phyloP scores from a whole-genome alignment of 768 basidiomycete genomes.

The Cyclocybe aegerita region DNA sequence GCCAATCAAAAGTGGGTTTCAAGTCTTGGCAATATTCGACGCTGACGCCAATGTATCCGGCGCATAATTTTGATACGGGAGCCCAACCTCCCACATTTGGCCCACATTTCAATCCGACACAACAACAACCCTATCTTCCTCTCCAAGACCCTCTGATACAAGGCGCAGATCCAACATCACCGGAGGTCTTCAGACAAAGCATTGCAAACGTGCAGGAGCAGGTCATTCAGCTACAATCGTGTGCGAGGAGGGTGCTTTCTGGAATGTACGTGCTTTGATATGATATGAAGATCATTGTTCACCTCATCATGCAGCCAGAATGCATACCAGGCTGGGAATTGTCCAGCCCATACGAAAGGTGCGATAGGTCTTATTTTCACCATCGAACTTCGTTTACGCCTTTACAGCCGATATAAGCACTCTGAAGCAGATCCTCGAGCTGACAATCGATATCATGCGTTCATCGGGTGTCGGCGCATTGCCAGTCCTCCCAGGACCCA shows the following conservation, averaged over 20 bases:
- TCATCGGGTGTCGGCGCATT: constrained; percentile 68
- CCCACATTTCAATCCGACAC: too few relatives aligned
- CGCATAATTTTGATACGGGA: too few relatives aligned
- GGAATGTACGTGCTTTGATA: constrained; percentile 46
- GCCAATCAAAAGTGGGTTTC: too few relatives aligned
- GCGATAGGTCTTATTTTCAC: constrained; percentile 4
- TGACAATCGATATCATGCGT: constrained; percentile 48
- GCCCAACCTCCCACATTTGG: too few relatives aligned
- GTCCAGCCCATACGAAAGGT: constrained; percentile 58
- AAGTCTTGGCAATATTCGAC: too few relatives aligned
- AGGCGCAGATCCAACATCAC: constrained; percentile 54
- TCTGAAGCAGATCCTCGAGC: constrained; percentile 49
- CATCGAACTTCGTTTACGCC: neutral
- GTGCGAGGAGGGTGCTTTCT: constrained; percentile 46
- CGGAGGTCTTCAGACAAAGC: constrained; percentile 62
- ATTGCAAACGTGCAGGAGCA: constrained; percentile 47
- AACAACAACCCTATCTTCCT: too few relatives aligned
- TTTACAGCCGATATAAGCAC: constrained; percentile 44
- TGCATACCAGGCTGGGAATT: constrained; percentile 57
- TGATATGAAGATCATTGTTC: neutral
- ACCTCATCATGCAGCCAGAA: constrained; percentile 31
- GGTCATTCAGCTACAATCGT: constrained; percentile 44
- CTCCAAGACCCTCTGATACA: constrained; percentile 26
- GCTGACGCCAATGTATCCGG: too few relatives aligned
- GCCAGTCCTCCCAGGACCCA: constrained; percentile 41